Evolutionary conservation across 495 filamentous ascomycete genomes (phyloP).

Genomic region (Neurospora sp.): DNA sequence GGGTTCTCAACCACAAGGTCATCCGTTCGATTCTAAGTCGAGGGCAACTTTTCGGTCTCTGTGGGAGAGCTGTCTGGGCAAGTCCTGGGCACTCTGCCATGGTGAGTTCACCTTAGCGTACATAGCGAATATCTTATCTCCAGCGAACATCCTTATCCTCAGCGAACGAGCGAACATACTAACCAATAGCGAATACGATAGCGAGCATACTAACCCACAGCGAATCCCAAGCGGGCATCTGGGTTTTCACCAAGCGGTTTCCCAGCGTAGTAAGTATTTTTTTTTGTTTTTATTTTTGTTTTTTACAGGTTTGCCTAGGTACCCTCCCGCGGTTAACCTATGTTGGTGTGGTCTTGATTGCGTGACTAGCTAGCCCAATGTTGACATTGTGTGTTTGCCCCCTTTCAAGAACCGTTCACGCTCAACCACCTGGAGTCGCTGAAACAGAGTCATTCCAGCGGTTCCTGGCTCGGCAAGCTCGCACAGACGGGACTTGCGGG

Average conservation of each 20-base stretch:
- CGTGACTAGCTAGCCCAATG: not conserved
- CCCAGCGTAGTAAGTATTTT: not conserved
- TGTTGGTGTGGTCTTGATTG: not conserved
- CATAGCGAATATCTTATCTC: not conserved
- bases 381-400: not conserved
- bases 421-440: not conserved
- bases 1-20: not conserved
- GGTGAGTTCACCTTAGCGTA: not conserved
- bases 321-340: not conserved
- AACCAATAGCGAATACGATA: not conserved
- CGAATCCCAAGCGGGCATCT: not conserved
- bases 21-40: not conserved
- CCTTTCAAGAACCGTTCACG: not conserved
- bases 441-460: not conserved
- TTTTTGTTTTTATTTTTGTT: not conserved
- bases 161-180: not conserved
- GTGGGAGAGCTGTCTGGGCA: not conserved
- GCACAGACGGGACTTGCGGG: not conserved
- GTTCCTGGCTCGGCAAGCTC: not conserved
- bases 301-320: not conserved
- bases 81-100: not conserved
- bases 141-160: not conserved
- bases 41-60: not conserved
- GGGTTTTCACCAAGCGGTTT: not conserved
- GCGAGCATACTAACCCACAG: not conserved